phyloP scores from a whole-genome alignment of 2,329 filamentous ascomycete species.

The Aureobasidium subglaciale region DNA sequence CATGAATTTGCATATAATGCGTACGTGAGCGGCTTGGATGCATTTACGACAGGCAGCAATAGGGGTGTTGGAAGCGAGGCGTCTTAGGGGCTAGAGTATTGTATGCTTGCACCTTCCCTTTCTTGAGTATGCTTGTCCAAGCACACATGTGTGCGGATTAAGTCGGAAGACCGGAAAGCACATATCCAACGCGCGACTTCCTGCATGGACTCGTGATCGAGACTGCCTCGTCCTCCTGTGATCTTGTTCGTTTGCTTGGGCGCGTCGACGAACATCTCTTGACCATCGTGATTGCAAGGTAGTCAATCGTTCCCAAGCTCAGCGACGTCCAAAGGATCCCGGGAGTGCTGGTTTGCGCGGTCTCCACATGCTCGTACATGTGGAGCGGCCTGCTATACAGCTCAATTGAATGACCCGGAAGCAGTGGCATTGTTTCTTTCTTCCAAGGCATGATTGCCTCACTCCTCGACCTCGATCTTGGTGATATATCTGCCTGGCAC shows the following conservation, averaged over 20 bases:
- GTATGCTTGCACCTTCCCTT: not conserved
- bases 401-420: too few relatives aligned
- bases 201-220: too few relatives aligned
- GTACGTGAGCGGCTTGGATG: not conserved
- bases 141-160: not conserved
- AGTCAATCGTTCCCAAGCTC: too few relatives aligned
- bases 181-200: too few relatives aligned
- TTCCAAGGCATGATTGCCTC: slow-evolving; percentile 14
- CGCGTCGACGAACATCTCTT: too few relatives aligned
- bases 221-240: not conserved
- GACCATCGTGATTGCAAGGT: too few relatives aligned
- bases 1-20: slow-evolving; percentile 12
- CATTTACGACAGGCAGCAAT: slow-evolving; percentile 6
- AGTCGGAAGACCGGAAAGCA: not conserved
- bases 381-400: too few relatives aligned
- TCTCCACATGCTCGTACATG: too few relatives aligned
- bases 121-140: slow-evolving; percentile 1
- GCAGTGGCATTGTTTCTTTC: not conserved
- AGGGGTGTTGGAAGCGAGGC: slow-evolving; percentile 2
- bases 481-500: slow-evolving; percentile 79
- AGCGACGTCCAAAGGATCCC: too few relatives aligned
- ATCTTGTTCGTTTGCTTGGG: too few relatives aligned
- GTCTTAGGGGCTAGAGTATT: not conserved
- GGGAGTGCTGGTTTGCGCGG: too few relatives aligned
- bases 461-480: slow-evolving; percentile 80